Evolutionary conservation across 345 rosid species (phyloP).

Genomic region (Trapa incisa): DNA sequence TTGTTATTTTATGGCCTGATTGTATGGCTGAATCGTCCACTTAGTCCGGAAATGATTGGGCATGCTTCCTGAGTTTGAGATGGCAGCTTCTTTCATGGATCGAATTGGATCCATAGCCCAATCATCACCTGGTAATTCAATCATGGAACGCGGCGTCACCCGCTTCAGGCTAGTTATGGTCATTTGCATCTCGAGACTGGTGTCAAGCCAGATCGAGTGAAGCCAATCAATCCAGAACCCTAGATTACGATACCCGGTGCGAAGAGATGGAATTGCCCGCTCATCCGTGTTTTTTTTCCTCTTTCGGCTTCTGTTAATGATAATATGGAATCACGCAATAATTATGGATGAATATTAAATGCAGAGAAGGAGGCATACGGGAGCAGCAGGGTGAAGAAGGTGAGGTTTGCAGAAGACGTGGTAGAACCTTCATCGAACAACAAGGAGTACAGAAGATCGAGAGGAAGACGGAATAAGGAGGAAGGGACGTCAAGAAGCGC

Average conservation of each 20-base stretch:
- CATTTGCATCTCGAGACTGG: background rate
- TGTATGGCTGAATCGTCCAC: too few relatives aligned
- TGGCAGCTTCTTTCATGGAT: too few relatives aligned
- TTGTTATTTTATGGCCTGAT: background rate
- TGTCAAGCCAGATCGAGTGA: background rate
- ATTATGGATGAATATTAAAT: background rate
- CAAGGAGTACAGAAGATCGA: conserved; percentile 39
- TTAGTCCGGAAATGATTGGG: too few relatives aligned
- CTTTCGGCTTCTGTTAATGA: too few relatives aligned
- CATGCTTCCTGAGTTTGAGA: background rate
- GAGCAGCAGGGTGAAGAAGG: conserved; percentile 36
- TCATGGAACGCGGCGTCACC: too few relatives aligned
- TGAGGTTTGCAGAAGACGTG: conserved; percentile 71
- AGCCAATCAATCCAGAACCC: background rate
- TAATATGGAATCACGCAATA: background rate
- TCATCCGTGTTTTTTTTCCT: too few relatives aligned
- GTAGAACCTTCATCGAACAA: conserved; percentile 55
- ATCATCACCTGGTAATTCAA: too few relatives aligned
- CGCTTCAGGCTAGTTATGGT: too few relatives aligned
- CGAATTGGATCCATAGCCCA: too few relatives aligned
- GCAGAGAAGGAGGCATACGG: background rate
- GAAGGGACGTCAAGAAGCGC: background rate
- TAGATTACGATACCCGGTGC: background rate
- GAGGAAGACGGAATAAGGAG: conserved; percentile 7
- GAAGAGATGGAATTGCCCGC: background rate